Percentiles rank a stretch among this genome's conserved stretches.
Evolutionary conservation across 768 basidiomycete genomes (phyloP).

Genomic region (Auricularia heimuer): DNA sequence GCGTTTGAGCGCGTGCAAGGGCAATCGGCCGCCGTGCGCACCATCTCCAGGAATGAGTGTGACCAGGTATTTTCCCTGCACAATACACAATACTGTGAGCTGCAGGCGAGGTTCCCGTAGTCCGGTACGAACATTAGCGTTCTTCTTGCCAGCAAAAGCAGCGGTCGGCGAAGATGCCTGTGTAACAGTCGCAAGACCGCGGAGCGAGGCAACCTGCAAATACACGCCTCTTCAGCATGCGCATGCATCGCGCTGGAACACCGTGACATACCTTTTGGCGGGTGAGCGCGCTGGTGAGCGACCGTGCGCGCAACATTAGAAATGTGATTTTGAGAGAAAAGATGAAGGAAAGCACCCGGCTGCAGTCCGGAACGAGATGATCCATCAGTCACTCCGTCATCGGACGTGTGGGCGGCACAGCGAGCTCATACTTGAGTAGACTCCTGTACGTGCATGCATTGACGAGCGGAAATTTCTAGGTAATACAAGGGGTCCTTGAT

Average conservation of each 20-base stretch:
- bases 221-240: conserved; percentile 11
- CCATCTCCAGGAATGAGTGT: conserved; percentile 97
- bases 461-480: not conserved
- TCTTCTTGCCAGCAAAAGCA: conserved; percentile 85
- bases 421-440: not conserved
- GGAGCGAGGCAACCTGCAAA: conserved; percentile 7
- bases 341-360: conserved; percentile 11
- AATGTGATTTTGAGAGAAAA: conserved; percentile 24
- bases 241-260: not conserved
- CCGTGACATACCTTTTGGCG: conserved; percentile 35
- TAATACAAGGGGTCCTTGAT: not conserved
- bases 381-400: not conserved
- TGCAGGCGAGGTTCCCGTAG: not conserved
- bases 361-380: not conserved
- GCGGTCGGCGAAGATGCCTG: conserved; percentile 53
- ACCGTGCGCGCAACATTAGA: conserved; percentile 49
- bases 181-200: not conserved
- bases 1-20: conserved; percentile 10
- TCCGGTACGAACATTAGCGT: conserved; percentile 57
- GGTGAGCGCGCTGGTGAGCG: conserved; percentile 36
- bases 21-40: conserved; percentile 25
- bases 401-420: not conserved
- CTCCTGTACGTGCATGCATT: not conserved
- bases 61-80: conserved; percentile 90
- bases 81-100: conserved; percentile 5